Base-by-base conservation (phyloP, 2,329 filamentous ascomycete species). In the Purpureocillium takamizusanense region DNA sequence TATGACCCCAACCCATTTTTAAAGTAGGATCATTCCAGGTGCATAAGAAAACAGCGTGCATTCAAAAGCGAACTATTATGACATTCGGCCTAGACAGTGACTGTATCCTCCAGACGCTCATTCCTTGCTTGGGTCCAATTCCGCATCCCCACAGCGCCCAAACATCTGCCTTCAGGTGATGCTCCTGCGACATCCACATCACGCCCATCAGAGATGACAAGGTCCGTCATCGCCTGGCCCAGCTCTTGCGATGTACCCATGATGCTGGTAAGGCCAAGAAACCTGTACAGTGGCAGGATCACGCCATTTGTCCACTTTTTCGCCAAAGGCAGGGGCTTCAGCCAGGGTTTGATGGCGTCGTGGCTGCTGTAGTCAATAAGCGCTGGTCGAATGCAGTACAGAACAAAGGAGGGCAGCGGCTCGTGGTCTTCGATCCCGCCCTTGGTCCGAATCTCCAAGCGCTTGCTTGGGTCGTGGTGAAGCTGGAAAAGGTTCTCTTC, bases 401-500 rank as follows among this genome's bases (percentile, higher is more conserved):
- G 12, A 7, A 10, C 6, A 5, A 37, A n/a, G 9, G 36, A 37
- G 3, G 36, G 17, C 7, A 33, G 18, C 16, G 36, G 28, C 4
- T 36, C 34, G 3, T 36, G 23, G 7, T 29, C 21, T 13, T 30
- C 16, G 28, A 36, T 36, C 9, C 25, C 25, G 3, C 34, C 34
- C 16, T 30, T 36, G 3, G 34, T 36, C 4, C 16, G 25, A 9
- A 36, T 36, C 25, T 15, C 27, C n/a, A 36, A 23, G 14, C 34
- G 25, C 21, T 37, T 37, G 36, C 36, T 37, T 11, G 28, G n/a
- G n/a, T 37, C 36, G 11, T 33, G 29, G 10, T 37, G 36, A 8
- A 37, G 36, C 21, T 37, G 36, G 30, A 32, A 33, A 14, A 37
- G 36, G n/a, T 17, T 31, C 15, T 37, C 29, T 21, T 37, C 36